phyloP scores from a whole-genome alignment of 352 stramenopile genomes.

The Phytophthora pseudosyringae region DNA sequence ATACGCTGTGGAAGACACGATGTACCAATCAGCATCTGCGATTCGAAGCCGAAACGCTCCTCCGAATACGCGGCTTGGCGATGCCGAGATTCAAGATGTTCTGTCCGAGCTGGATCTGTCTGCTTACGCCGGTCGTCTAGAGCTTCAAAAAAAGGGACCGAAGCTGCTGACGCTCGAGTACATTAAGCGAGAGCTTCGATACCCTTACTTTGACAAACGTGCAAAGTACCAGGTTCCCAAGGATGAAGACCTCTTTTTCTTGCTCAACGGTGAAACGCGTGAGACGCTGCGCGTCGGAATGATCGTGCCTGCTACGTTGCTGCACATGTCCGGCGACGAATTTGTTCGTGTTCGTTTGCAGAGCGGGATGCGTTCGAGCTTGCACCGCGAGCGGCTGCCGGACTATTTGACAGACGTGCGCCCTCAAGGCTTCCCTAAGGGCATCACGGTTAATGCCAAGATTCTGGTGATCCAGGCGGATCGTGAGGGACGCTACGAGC shows the following conservation, averaged over 20 bases:
- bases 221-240: slow-evolving; percentile 85
- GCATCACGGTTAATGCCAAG: slow-evolving; percentile 88
- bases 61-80: slow-evolving; percentile 60
- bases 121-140: slow-evolving; percentile 84
- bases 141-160: slow-evolving; percentile 90
- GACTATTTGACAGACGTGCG: slow-evolving; percentile 77
- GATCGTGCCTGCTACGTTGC: slow-evolving; percentile 85
- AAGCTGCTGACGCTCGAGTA: slow-evolving; percentile 89
- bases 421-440: slow-evolving; percentile 77
- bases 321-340: slow-evolving; percentile 85
- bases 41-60: slow-evolving; percentile 75
- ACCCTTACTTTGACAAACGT: slow-evolving; percentile 91
- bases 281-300: slow-evolving; percentile 86
- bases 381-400: slow-evolving; percentile 78
- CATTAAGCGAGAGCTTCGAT: slow-evolving; percentile 90
- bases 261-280: slow-evolving; percentile 84
- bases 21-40: slow-evolving; percentile 89
- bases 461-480: slow-evolving; percentile 80
- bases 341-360: slow-evolving; percentile 88
- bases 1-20: slow-evolving; percentile 91
- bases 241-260: slow-evolving; percentile 88
- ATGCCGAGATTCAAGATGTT: slow-evolving; percentile 88
- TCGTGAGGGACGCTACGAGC: slow-evolving; percentile 74
- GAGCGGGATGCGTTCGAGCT: slow-evolving; percentile 82
- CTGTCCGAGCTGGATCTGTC: slow-evolving; percentile 88